Conservation (phyloP, 2,329 filamentous ascomycete species). For the Furcasterigmium sp. region DNA sequence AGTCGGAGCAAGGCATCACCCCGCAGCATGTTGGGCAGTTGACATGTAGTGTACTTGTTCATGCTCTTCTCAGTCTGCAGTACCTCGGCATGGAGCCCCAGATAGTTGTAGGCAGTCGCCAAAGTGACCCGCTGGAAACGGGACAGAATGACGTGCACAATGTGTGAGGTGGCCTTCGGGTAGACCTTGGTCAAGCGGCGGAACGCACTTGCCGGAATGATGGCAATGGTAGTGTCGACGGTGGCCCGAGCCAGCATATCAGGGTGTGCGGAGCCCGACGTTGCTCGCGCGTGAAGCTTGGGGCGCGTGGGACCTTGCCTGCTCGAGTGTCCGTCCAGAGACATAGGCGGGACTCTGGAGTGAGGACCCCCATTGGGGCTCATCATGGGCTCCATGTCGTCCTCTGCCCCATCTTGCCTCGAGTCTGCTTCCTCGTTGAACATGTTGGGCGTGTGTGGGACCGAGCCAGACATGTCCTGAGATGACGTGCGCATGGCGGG, state of each 20-base stretch:
- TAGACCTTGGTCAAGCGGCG: constrained; percentile 88
- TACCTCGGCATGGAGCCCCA: constrained; percentile 88
- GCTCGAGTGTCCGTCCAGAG: constrained; percentile 34
- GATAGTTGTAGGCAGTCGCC: constrained; percentile 88
- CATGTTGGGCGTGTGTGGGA: constrained; percentile 6
- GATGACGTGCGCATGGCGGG: background rate
- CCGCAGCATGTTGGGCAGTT: constrained; percentile 84
- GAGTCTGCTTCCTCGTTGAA: constrained; percentile 6
- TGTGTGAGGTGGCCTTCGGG: constrained; percentile 92
- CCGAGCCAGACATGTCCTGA: constrained; percentile 6
- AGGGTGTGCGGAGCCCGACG: constrained; percentile 78
- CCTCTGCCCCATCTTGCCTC: constrained; percentile 1
- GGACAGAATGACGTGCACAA: constrained; percentile 95
- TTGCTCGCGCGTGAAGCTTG: constrained; percentile 32
- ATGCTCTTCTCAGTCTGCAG: constrained; percentile 89
- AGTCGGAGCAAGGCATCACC: constrained; percentile 77
- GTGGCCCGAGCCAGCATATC: constrained; percentile 96
- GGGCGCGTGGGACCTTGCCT: constrained; percentile 26
- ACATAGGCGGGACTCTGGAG: constrained; percentile 67
- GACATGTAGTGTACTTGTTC: constrained; percentile 86
- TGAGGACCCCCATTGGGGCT: constrained; percentile 5
- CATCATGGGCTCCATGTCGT: background rate
- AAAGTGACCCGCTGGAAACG: constrained; percentile 91
- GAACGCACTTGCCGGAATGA: constrained; percentile 96
- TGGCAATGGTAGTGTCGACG: constrained; percentile 94